Base-by-base conservation (phyloP, 306 rosid genomes). In the Malus orientalis region DNA sequence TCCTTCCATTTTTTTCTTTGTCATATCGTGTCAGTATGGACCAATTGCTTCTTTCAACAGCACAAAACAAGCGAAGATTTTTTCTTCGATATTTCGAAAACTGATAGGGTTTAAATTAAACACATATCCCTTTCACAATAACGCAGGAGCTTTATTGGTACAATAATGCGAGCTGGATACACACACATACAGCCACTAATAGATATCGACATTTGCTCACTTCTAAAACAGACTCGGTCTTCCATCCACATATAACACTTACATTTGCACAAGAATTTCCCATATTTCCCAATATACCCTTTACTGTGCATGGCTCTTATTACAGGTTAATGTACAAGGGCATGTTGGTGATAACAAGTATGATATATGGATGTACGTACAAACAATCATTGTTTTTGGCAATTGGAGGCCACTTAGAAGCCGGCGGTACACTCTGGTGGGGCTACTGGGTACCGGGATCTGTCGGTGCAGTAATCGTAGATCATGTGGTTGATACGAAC, bases 401-500 rank as follows among this genome's bases (percentile, higher is more conserved):
- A 45, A 15, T 15, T 60, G 36, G 16, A 4, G 44, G 36, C 27
- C 13, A 7, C 13, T 72, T 80, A 93, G 84, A 82, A 67, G 70
- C 88, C 94, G 2, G 87, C 88, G 23, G 47, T 40, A 66, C 98
- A 94, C 88, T 94, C 98, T 0, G 87, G 85, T 70, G 98, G 98
- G 79, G 91, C 55, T 23, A 81, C 80, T 0, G 88, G 88, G 86
- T 63, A 70, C 76, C 98, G 86, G 6, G 96, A 84, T 82, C 79
- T 90, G 55, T 94, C 98, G 20, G 85, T 84, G 75, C 98, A 94
- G 78, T 94, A 94, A 60, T 94, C 91, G 66, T 94, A 94, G 80
- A 86, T 89, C 83, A 94, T 63, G 84, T 94, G 98, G 86, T 94
- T 90, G 60, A 85, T 19, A 30, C 98, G 97, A 82, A 94, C 96